Conservation (phyloP, 768 basidiomycete genomes). For the Agaricus subrufescens region DNA sequence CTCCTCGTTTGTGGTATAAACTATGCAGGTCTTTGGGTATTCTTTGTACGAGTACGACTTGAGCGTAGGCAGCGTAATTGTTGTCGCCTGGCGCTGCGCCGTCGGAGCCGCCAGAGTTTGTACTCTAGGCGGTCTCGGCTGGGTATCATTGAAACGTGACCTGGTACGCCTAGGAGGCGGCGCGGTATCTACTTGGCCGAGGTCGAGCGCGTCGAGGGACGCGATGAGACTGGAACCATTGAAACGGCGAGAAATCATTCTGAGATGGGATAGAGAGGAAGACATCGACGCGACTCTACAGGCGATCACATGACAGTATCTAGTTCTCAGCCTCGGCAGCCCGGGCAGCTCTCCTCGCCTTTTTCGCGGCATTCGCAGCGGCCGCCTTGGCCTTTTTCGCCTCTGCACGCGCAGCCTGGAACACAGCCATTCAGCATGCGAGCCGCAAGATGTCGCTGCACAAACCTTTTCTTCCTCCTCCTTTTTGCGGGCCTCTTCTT, state of each 20-base stretch:
- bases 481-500: constrained; percentile 66
- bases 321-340: constrained; percentile 34
- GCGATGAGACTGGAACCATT: neutral
- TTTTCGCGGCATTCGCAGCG: constrained; percentile 88
- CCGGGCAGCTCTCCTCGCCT: constrained; percentile 68
- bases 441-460: neutral
- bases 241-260: neutral
- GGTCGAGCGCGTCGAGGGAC: neutral
- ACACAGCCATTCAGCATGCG: constrained; percentile 4
- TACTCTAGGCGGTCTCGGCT: neutral
- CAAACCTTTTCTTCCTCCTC: constrained; percentile 82
- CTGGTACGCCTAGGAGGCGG: neutral
- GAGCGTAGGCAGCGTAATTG: neutral
- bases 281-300: neutral
- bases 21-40: constrained; percentile 20
- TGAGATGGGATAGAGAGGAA: neutral
- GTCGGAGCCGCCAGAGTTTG: too few species aligned
- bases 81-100: too few species aligned
- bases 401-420: constrained; percentile 56
- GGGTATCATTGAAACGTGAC: neutral
- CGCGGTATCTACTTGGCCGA: neutral
- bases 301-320: neutral
- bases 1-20: constrained; percentile 23
- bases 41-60: constrained; percentile 25
- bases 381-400: constrained; percentile 84